phyloP scores from a whole-genome alignment of 306 rosid species.

The Vachellia collinsii region DNA sequence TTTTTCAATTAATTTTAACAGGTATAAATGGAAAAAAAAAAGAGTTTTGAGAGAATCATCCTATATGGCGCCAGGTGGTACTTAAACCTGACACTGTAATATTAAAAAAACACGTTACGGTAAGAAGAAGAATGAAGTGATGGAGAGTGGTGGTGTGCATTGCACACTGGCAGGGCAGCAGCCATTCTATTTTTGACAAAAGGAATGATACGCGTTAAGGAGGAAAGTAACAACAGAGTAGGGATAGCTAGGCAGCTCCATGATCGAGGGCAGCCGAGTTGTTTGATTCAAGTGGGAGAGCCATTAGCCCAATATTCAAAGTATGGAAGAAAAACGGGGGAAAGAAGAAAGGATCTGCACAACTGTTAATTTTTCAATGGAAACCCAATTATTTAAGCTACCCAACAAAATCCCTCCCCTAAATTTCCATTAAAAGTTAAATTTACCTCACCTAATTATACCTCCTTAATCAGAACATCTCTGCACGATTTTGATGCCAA shows the following conservation, averaged over 20 bases:
- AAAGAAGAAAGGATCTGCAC: slow-evolving; percentile 30
- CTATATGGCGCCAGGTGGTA: too few relatives aligned
- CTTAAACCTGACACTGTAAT: too few relatives aligned
- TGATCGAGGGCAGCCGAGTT: not conserved
- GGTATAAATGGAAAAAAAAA: too few relatives aligned
- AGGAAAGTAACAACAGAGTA: not conserved
- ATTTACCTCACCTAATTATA: slow-evolving; percentile 53
- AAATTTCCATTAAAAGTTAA: slow-evolving; percentile 45
- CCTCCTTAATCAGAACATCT: not conserved
- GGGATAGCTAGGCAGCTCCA: too few relatives aligned
- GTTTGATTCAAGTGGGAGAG: slow-evolving; percentile 21
- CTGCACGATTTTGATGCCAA: slow-evolving; percentile 33
- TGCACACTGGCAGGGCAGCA: not conserved
- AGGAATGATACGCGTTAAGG: not conserved
- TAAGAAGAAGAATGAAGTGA: too few relatives aligned
- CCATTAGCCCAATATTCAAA: slow-evolving; percentile 7
- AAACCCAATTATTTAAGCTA: slow-evolving; percentile 27
- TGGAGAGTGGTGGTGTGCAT: not conserved
- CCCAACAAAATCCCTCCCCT: slow-evolving; percentile 49
- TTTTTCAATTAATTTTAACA: too few relatives aligned
- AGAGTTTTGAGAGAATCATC: too few relatives aligned
- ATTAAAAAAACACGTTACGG: too few relatives aligned
- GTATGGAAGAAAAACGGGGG: not conserved
- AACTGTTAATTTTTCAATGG: not conserved
- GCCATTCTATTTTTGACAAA: not conserved